A percentile compares a stretch with the other conserved stretches of the same genome.
Evolutionary conservation across 2,329 filamentous ascomycete species (phyloP).

Genomic region (Fusarium setosum): DNA sequence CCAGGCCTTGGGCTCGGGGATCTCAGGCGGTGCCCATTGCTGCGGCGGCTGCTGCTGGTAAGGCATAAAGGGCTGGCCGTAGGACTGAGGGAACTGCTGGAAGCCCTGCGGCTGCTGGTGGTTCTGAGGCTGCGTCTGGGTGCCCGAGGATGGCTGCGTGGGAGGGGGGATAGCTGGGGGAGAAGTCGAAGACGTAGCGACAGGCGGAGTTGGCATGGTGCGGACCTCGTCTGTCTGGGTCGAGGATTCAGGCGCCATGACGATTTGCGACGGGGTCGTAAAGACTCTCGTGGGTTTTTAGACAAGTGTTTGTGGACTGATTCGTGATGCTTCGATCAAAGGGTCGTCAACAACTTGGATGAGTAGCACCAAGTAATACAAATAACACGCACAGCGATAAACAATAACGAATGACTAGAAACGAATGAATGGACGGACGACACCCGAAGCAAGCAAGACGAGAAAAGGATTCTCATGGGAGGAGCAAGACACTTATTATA

Average conservation of each 20-base stretch:
- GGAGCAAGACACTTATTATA: conserved; percentile 20
- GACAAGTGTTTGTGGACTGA: not conserved
- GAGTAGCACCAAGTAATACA: no score
- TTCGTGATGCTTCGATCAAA: not conserved
- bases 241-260: conserved; percentile 39
- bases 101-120: conserved; percentile 19
- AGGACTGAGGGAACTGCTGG: conserved; percentile 38
- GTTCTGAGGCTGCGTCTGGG: conserved; percentile 10
- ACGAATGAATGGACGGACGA: conserved; percentile 3
- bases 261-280: not conserved
- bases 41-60: conserved; percentile 36
- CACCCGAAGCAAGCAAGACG: conserved; percentile 1
- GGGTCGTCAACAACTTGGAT: not conserved
- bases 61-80: conserved; percentile 40
- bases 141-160: conserved; percentile 22
- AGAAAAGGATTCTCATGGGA: conserved; percentile 1
- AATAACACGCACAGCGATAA: conserved; percentile 15
- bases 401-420: conserved; percentile 4
- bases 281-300: not conserved
- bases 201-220: no score
- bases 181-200: conserved; percentile 11
- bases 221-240: conserved; percentile 33
- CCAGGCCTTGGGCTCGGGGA: conserved; percentile 37
- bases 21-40: conserved; percentile 25
- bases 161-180: conserved; percentile 18